Evolutionary conservation across 2,329 filamentous ascomycete species (phyloP), one percentile per base, ranked within the genome.

Genomic region (Aspergillus sp.): DNA sequence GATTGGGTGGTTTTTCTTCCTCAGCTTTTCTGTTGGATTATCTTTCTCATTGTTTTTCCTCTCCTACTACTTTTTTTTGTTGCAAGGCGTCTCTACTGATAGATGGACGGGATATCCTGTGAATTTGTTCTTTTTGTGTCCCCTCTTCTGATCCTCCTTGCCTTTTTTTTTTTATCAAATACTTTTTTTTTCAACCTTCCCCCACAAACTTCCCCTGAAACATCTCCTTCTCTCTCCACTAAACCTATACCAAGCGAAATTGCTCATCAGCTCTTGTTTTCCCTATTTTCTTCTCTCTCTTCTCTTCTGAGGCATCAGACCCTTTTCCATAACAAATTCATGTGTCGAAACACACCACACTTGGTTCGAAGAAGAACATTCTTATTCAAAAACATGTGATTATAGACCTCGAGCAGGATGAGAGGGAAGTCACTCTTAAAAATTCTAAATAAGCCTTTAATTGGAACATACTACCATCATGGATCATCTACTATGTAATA

Each of bases 61-160:
- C 32, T 6, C 5, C 12, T 36, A 36, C 57, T 63, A 63, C 52
- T 58, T 61, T 55, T 63, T 49, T 61, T 57, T 60, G 60, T 67
- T 69, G 66, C 65, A 62, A 60, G 68, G 67, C 67, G 63, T 69
- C 63, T 57, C 47, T 53, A 51, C 59, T 55, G 62, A 69, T 71
- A 69, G 67, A 69, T 61, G 63, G 67, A 67, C 67, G 63, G 67
- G 65, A 65, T 66, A 62, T 63, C 57, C 59, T 64, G 62, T 65
- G 51, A 55, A 51, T 63, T 36, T 57, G 56, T 63, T 36, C 12
- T 57, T 60, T 63, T 50, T 59, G 39, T 59, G 39, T 55, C 17
- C 39, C 52, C 23, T 51, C 36, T 59, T 53, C 58, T 61, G 65
- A 63, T 55, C 28, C 52, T 28, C 21, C 39, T 39, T 48, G 25